A percentile compares a stretch with the other conserved stretches of the same genome.
These are phyloP conservation scores for Croton setiger DNA, from an alignment of 441 rosid species.

Conservation along the genomic window DNA sequence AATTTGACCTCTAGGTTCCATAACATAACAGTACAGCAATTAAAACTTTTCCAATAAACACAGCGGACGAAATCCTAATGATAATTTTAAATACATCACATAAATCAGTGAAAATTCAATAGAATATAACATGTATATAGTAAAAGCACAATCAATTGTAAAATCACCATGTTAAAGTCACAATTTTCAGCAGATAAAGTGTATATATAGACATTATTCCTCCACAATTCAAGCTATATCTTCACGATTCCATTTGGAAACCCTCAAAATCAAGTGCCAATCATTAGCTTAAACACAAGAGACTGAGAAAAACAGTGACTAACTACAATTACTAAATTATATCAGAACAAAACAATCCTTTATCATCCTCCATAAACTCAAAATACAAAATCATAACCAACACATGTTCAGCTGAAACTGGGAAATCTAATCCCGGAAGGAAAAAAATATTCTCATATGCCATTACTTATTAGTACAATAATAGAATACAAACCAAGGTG, in stretches of 20 bases:
- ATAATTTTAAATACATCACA: no score
- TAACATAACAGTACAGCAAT: not conserved
- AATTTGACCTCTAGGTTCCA: not conserved
- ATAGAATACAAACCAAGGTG: not conserved
- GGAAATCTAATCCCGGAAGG: not conserved
- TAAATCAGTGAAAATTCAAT: no score
- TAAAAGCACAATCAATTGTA: no score
- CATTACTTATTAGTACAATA: not conserved
- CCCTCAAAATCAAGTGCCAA: not conserved
- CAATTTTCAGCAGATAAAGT: no score
- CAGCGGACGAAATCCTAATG: not conserved
- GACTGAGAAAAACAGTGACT: not conserved
- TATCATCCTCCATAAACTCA: not conserved
- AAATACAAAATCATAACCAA: not conserved
- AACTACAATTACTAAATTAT: not conserved
- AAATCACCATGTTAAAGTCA: no score
- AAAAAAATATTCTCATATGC: not conserved
- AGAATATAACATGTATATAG: no score
- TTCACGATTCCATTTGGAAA: not conserved
- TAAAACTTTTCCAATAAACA: not conserved
- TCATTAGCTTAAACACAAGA: not conserved
- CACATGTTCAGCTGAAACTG: slow-evolving; percentile 1
- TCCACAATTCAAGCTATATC: not conserved
- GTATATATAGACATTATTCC: not conserved
- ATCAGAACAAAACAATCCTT: not conserved